These are phyloP conservation scores for Pholiota conissans DNA, from an alignment of 768 basidiomycete genomes.

Conservation along the genomic window DNA sequence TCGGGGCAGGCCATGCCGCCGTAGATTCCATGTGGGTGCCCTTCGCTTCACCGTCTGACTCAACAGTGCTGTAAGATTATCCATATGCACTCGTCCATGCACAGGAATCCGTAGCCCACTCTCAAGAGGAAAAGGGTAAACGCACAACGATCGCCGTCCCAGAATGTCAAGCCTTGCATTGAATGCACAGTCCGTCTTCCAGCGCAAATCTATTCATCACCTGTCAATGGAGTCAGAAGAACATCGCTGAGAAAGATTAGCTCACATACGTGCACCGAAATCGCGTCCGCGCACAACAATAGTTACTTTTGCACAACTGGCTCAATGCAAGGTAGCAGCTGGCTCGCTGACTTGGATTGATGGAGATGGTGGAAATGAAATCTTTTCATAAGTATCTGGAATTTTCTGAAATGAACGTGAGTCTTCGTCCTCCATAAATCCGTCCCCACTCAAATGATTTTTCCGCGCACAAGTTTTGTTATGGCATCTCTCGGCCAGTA, in stretches of 20 bases:
- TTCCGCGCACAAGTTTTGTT: not conserved
- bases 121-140: not conserved
- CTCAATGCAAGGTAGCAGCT: not conserved
- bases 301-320: conserved; percentile 8
- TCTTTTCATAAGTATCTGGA: conserved; percentile 12
- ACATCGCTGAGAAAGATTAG: not conserved
- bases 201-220: not conserved
- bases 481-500: not conserved
- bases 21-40: not conserved
- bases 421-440: conserved; percentile 16
- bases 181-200: not conserved
- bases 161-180: not conserved
- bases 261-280: conserved; percentile 13
- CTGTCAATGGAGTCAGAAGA: not conserved
- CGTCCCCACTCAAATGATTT: conserved; percentile 5
- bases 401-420: conserved; percentile 22
- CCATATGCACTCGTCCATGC: not conserved
- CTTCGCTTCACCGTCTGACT: not conserved
- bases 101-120: conserved; percentile 2
- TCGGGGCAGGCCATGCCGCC: conserved; percentile 8
- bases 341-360: conserved; percentile 12
- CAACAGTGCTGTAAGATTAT: not conserved
- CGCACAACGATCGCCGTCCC: not conserved
- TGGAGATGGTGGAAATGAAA: conserved; percentile 22
- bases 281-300: conserved; percentile 7